phyloP scores from a whole-genome alignment of 176 grass and related monocot species.

The Zea mays region DNA sequence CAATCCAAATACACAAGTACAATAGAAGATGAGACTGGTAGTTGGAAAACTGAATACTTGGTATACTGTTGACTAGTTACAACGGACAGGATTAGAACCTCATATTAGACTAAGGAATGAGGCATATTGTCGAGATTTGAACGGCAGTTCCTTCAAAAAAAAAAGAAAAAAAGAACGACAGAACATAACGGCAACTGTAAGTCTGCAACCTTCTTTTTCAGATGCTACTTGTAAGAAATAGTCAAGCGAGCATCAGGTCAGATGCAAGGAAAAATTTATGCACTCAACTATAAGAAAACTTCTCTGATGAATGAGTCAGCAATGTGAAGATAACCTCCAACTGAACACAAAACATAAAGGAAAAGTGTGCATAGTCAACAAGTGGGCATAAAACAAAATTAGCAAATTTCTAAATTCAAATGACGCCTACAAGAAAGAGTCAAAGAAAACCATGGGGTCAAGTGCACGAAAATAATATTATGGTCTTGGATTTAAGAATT shows the following conservation, averaged over 20 bases:
- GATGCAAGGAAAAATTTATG: slow-evolving; percentile 24
- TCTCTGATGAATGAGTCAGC: slow-evolving; percentile 23
- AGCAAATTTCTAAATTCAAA: slow-evolving; percentile 5
- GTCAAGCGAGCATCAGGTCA: slow-evolving; percentile 28
- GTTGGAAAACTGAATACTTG: neutral
- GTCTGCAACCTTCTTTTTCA: neutral
- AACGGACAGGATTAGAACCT: neutral
- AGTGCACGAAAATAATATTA: slow-evolving; percentile 8
- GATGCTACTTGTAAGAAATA: neutral
- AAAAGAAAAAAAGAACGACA: no score
- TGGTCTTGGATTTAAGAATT: slow-evolving; percentile 5
- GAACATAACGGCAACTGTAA: neutral
- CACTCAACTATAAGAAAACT: neutral
- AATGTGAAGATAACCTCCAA: neutral
- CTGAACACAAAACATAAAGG: neutral
- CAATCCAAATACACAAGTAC: neutral
- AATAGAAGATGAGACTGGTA: neutral
- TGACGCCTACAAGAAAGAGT: neutral
- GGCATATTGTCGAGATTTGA: neutral
- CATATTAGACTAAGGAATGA: neutral
- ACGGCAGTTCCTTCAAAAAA: no score
- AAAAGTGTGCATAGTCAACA: neutral
- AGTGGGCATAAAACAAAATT: slow-evolving; percentile 4
- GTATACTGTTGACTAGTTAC: neutral
- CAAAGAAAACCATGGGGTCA: slow-evolving; percentile 27